Base-by-base conservation (phyloP, 148 eudicot genomes). In the Agrostemma githago region DNA sequence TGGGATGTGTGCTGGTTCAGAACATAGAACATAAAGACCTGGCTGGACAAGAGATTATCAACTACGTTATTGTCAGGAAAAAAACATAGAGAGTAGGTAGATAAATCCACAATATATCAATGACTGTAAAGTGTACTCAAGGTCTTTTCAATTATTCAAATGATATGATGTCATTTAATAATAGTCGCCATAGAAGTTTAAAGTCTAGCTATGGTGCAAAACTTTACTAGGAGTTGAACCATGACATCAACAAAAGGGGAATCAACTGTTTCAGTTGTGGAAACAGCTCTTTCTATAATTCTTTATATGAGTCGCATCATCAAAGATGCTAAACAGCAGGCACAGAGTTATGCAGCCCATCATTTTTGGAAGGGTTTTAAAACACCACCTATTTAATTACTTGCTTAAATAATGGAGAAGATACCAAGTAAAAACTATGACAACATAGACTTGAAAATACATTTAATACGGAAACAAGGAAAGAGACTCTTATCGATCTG, bases 21-120 rank as follows among this genome's bases (percentile, higher is more conserved):
- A 84, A 74, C 97, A 85, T 79, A 95, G 74, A 62, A 92, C 89
- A 80, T 86, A 85, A 64, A 95, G 87, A 77, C 99, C 99, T 95
- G 87, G 43, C 99, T 95, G 79, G 71, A 57, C 59, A 51, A 71
- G 15, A 75, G 62, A 61, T 11, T 44, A 46, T 54, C 9, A 56
- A 56, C 4, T 10, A 62, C 62, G 76, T 75, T 17, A 37, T 16
- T 62, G 57, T 62, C 6, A 70, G 60, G 34, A 26, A 73, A 71
- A 16, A 16, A 17, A 10, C 10, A 20, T 5, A n/a, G 10, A 72
- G 8, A 19, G 56, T 4, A 40, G 37, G 43, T 41, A 26, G 20
- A 57, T 12, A 77, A 60, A 62, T 37, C 34, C 40, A 77, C 8
- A 70, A 8, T 21, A 8, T 21, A 68, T 68, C 21, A 64, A 39